Evolutionary conservation across 176 grass and related monocot genomes (phyloP), one percentile per base, ranked within the genome.

Genomic region (Carex cristatella): DNA sequence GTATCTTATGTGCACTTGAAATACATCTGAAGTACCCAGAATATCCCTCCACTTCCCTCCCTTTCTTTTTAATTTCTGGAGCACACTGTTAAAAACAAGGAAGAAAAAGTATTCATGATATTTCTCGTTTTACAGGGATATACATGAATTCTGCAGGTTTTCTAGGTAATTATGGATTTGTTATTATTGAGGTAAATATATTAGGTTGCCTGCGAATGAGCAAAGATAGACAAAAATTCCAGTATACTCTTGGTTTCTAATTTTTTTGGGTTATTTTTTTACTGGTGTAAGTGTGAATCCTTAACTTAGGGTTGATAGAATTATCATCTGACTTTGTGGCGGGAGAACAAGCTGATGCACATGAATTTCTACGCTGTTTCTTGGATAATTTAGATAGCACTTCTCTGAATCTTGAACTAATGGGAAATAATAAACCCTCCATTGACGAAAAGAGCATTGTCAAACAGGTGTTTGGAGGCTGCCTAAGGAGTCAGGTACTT

Each of bases 341-440:
- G 56, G 93, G 91, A 15, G 85, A 90, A 61, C 91, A 98, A 93
- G 95, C 92, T 68, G 95, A 98, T 84, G 95, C 95, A 7, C 95
- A 98, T 83, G 93, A 98, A 81, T 98, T 93, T 74, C 83, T 95
- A 33, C 84, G 85, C 57, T 93, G 87, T 65, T 93, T 98, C 81
- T 72, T 98, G 61, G 88, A 98, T 89, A 94, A 83, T 65, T 87
- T 95, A 81, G 75, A 98, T 89, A 81, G 80, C 32, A 93, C 89
- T 76, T 91, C 89, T 56, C 31, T 86, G 87, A 84, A 85, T 86
- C 79, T 79, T 7, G 44, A 27, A 10, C 82, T 76, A 16, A 84
- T 88, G 30, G 86, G 78, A 76, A 86, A 91, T 2, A 51, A 15
- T 11, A 82, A 82, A 82, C 87, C 79, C 61, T 91, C 67, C 8